Percentiles rank a stretch among this genome's conserved stretches.
Conservation (phyloP, 306 rosid species). For the Morella rubra region DNA sequence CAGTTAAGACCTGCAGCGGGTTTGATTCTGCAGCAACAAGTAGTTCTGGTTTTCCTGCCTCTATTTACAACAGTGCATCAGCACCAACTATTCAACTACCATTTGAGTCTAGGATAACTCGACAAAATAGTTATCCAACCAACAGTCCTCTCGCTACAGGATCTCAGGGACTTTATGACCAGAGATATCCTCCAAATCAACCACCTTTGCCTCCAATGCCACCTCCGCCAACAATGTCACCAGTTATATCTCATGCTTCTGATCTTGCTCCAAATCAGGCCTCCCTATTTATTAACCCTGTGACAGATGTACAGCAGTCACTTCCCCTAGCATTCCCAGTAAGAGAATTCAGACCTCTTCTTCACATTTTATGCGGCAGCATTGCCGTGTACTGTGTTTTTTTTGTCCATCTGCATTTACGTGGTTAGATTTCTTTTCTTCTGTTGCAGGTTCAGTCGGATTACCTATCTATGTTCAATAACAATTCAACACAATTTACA, state of each 20-base stretch:
- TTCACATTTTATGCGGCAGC: constrained; percentile 22
- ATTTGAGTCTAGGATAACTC: constrained; percentile 52
- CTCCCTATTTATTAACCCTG: constrained; percentile 55
- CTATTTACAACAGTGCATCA: constrained; percentile 53
- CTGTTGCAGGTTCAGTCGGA: constrained; percentile 68
- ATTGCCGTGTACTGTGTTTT: constrained; percentile 11
- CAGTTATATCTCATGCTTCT: constrained; percentile 56
- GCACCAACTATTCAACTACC: constrained; percentile 57
- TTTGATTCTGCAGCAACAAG: constrained; percentile 52
- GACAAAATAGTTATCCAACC: constrained; percentile 59
- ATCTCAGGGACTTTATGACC: constrained; percentile 81
- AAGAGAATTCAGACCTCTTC: constrained; percentile 28
- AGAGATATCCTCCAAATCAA: constrained; percentile 69
- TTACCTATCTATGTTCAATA: constrained; percentile 60
- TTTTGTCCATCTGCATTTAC: constrained; percentile 22
- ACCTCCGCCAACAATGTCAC: constrained; percentile 68
- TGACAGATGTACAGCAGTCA: constrained; percentile 58
- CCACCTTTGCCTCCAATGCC: constrained; percentile 98
- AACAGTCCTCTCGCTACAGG: constrained; percentile 69
- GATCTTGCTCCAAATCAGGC: constrained; percentile 66
- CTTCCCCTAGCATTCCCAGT: constrained; percentile 60
- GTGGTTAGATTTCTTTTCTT: constrained; percentile 6
- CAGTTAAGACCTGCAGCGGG: constrained; percentile 52
- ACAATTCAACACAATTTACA: constrained; percentile 42
- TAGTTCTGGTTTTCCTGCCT: constrained; percentile 55